Evolutionary conservation across 2,329 filamentous ascomycete genomes (phyloP).

Genomic region (Fonsecaea pedrosoi): DNA sequence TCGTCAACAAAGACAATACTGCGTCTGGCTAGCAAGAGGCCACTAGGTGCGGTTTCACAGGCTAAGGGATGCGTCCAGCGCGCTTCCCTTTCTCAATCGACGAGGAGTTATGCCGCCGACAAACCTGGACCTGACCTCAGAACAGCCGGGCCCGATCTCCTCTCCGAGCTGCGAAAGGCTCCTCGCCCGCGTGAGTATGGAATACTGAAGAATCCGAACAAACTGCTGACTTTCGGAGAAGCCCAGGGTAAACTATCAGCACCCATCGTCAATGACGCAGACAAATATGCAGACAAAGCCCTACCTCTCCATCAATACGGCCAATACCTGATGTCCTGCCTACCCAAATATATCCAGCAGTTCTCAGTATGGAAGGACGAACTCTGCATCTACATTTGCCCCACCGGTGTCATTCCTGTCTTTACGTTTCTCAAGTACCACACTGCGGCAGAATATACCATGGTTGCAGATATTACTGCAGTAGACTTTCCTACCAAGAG

Average conservation of each 20-base stretch:
- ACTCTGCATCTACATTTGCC: constrained; percentile 90
- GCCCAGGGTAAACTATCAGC: constrained; percentile 70
- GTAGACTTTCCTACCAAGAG: constrained; percentile 96
- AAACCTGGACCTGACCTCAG: constrained; percentile 26
- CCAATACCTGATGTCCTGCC: constrained; percentile 92
- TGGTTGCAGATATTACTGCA: constrained; percentile 88
- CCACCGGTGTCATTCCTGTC: constrained; percentile 85
- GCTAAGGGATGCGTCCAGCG: constrained; percentile 42
- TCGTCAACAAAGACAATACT: constrained; percentile 54
- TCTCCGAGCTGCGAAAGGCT: constrained; percentile 71
- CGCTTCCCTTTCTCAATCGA: constrained; percentile 45
- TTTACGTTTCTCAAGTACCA: constrained; percentile 97
- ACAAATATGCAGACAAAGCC: constrained; percentile 88
- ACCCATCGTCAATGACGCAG: constrained; percentile 86
- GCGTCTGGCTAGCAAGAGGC: constrained; percentile 51
- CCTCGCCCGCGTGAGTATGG: constrained; percentile 55
- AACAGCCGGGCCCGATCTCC: constrained; percentile 62
- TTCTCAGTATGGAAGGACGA: constrained; percentile 99
- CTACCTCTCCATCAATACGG: constrained; percentile 92
- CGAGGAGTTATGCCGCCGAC: constrained; percentile 19
- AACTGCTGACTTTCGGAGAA: constrained; percentile 40
- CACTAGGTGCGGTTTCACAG: constrained; percentile 47
- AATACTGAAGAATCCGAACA: constrained; percentile 2
- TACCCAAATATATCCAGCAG: constrained; percentile 98
- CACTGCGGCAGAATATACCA: constrained; percentile 95